A percentile compares a stretch with the other conserved stretches of the same genome.
Evolutionary conservation across 768 basidiomycete genomes (phyloP).

Genomic region (Gautieria morchelliformis): DNA sequence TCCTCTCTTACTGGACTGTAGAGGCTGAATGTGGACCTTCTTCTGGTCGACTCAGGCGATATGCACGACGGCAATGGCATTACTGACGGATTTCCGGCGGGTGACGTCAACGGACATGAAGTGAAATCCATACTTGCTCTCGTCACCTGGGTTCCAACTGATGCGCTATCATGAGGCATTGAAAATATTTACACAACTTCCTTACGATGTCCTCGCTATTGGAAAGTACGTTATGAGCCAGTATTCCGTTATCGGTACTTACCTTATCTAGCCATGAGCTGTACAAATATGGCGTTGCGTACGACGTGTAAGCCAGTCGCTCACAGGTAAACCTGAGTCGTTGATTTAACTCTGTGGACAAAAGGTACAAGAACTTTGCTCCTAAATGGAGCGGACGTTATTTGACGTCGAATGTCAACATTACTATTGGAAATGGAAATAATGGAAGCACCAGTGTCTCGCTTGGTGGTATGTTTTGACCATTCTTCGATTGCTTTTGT

Average conservation of each 20-base stretch:
- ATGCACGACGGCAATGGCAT: constrained; percentile 74
- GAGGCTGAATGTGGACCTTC: constrained; percentile 69
- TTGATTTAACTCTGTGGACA: neutral
- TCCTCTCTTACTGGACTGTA: constrained; percentile 14
- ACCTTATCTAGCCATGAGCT: constrained; percentile 56
- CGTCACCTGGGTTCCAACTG: neutral
- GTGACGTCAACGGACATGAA: constrained; percentile 64
- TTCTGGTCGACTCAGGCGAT: constrained; percentile 74
- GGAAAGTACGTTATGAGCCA: constrained; percentile 54
- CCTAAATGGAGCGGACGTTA: constrained; percentile 62
- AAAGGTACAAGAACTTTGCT: constrained; percentile 55
- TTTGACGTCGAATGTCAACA: constrained; percentile 79
- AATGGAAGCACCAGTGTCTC: constrained; percentile 31
- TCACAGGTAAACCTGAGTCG: neutral
- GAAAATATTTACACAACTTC: constrained; percentile 59
- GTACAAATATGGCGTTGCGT: constrained; percentile 55
- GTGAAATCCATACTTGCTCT: constrained; percentile 24
- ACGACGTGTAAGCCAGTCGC: constrained; percentile 46
- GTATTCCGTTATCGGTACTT: neutral
- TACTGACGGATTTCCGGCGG: constrained; percentile 62
- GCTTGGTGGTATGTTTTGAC: constrained; percentile 28
- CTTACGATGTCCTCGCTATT: constrained; percentile 76
- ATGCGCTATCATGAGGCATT: constrained; percentile 41
- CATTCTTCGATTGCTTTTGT: neutral
- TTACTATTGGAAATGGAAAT: constrained; percentile 47